Conservation (phyloP, 495 filamentous ascomycete species). For the Aspergillus wentii region DNA sequence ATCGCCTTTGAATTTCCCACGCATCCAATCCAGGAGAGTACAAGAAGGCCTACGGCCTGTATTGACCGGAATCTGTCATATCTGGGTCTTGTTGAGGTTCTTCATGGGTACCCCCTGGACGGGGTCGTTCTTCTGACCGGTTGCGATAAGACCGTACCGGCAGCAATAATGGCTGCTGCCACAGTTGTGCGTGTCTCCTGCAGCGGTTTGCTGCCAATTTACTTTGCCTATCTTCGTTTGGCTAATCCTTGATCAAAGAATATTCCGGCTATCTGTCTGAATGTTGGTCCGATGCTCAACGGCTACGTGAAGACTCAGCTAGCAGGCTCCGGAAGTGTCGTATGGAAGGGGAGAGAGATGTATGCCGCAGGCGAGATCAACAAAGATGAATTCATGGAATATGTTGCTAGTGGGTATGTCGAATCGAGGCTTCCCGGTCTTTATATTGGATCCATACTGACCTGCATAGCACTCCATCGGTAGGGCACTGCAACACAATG, state of each 20-base stretch:
- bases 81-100: conserved; percentile 46
- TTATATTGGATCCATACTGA: conserved; percentile 5
- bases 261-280: conserved; percentile 51
- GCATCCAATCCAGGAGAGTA: conserved; percentile 52
- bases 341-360: conserved; percentile 50
- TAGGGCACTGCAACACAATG: conserved; percentile 55
- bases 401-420: conserved; percentile 42
- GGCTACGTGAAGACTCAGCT: conserved; percentile 40
- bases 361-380: conserved; percentile 48
- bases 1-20: conserved; percentile 54
- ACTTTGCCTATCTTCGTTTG: neutral
- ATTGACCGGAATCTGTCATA: conserved; percentile 52
- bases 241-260: conserved; percentile 24
- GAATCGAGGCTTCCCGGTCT: no score
- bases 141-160: conserved; percentile 56
- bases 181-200: conserved; percentile 37
- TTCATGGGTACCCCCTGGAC: conserved; percentile 49
- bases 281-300: conserved; percentile 53
- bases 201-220: neutral
- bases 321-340: conserved; percentile 41
- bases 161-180: conserved; percentile 51
- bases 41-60: conserved; percentile 44
- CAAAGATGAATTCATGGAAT: conserved; percentile 42
- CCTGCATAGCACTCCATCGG: conserved; percentile 38
- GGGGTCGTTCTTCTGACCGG: conserved; percentile 52